Percentiles rank a stretch among this genome's conserved stretches.
These are phyloP conservation scores for Exutisphaerella laricina DNA, from an alignment of 2,329 filamentous ascomycete species.

Conservation along the genomic window DNA sequence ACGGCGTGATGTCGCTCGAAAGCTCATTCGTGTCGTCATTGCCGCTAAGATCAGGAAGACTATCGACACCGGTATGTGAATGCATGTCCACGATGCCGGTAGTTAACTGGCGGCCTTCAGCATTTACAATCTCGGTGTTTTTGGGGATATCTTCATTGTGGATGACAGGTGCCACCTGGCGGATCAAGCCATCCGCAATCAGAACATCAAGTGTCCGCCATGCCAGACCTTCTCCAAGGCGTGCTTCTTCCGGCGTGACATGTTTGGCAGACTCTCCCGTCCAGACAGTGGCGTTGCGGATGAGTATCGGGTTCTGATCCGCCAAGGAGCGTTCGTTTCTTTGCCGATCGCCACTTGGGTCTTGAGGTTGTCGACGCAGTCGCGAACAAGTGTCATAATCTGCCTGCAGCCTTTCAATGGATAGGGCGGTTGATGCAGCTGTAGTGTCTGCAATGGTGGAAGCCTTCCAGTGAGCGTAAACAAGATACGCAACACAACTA, in stretches of 20 bases:
- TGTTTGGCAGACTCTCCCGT: conserved; percentile 53
- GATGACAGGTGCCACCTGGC: conserved; percentile 47
- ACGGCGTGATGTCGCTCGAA: conserved; percentile 60
- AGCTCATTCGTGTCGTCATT: conserved; percentile 60
- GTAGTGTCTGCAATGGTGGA: conserved; percentile 60
- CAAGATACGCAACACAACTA: neutral
- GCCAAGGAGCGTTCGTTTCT: conserved; percentile 57
- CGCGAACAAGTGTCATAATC: conserved; percentile 53
- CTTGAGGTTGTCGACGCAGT: conserved; percentile 50
- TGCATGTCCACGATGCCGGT: conserved; percentile 68
- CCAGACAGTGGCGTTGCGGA: conserved; percentile 63
- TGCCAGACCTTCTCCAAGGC: conserved; percentile 53
- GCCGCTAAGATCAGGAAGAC: conserved; percentile 51
- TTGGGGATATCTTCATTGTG: conserved; percentile 40
- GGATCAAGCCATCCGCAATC: conserved; percentile 57
- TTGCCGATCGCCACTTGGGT: conserved; percentile 52
- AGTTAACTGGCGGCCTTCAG: conserved; percentile 57
- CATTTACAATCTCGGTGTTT: conserved; percentile 51
- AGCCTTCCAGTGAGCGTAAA: neutral
- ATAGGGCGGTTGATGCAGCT: conserved; percentile 63
- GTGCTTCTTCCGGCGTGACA: conserved; percentile 50
- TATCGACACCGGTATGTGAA: conserved; percentile 57
- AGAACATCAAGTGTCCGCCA: conserved; percentile 59
- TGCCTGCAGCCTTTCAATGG: conserved; percentile 47
- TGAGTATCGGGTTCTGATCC: conserved; percentile 55